Evolutionary conservation across 805 yeast species (phyloP), one percentile per base, ranked within the genome.

Genomic region (Yamadazyma sp.): DNA sequence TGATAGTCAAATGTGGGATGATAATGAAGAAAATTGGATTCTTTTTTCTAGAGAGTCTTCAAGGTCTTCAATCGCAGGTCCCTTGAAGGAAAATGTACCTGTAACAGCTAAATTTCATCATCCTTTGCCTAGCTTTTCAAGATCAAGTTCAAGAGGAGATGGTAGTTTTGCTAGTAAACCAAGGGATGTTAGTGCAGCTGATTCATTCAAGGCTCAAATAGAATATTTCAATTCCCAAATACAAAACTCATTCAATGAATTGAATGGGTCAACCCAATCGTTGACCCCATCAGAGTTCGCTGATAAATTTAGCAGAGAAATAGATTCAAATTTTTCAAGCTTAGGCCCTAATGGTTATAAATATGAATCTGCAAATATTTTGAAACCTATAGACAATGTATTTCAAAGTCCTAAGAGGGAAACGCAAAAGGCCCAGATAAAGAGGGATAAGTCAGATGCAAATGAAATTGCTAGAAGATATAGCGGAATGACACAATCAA

Each of bases 11-110:
- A 11, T 18, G 5, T 19, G 30, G 3, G 35, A 31, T 32, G 40
- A 42, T 5, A 55, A 52, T 10, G 57, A 49, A 23, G 34, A 47
- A 9, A 56, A 58, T 35, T 58, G 63, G 62, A 36, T 49, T 3
- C 28, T 33, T 5, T 44, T 61, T 13, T 48, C 53, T 10, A 47
- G 57, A 7, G 42, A 36, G 10, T 45, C 48, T 2, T 50, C 58
- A 23, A 18, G 37, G 13, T 24, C 38, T 16, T 39, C 47, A 10
- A 20, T 7, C 5, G 11, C 15, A 5, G 31, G 22, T 5, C 6
- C 7, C 6, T 10, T 5, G 9, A 27, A 28, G 20, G 18, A 26
- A 14, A 9, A 14, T 7, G 23, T 19, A 11, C 17, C 25, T 3
- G 13, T 12, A 7, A 23, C 27, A 8, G 18, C 27, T 16, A 35